phyloP scores from a whole-genome alignment of 1,139 yeast genomes.

The Candida anutae region DNA sequence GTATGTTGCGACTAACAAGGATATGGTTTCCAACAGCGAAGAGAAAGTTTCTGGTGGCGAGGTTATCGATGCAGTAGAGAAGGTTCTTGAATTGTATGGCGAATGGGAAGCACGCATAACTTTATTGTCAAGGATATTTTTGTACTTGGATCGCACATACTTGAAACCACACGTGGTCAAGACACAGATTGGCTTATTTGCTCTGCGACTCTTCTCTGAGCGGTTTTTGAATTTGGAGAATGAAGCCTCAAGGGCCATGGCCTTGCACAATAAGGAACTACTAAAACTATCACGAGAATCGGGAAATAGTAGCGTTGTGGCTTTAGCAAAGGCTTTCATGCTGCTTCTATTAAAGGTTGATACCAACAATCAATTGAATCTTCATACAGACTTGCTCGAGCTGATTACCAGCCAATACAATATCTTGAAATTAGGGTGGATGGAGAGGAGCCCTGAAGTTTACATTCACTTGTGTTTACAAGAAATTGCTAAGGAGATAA shows the following conservation, averaged over 20 bases:
- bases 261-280: neutral
- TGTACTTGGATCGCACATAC: conserved; percentile 30
- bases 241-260: conserved; percentile 2
- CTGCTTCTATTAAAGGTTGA: conserved; percentile 16
- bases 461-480: conserved; percentile 14
- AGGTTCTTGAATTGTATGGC: conserved; percentile 10
- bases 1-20: too few relatives aligned
- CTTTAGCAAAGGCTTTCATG: conserved; percentile 11
- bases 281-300: conserved; percentile 5
- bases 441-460: conserved; percentile 8
- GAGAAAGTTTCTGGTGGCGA: too few relatives aligned
- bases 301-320: conserved; percentile 3
- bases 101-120: conserved; percentile 20
- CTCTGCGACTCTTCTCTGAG: conserved; percentile 14
- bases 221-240: conserved; percentile 9
- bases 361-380: conserved; percentile 10
- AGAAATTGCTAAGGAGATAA: conserved; percentile 8
- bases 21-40: too few relatives aligned
- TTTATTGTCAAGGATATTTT: conserved; percentile 21
- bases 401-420: conserved; percentile 13
- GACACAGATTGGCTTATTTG: conserved; percentile 19
- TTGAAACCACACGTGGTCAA: conserved; percentile 23
- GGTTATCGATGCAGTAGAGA: neutral
- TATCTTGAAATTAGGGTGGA: conserved; percentile 13
- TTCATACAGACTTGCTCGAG: conserved; percentile 12